These are phyloP conservation scores for Galerina sulciceps DNA, from an alignment of 768 basidiomycete genomes.

Conservation along the genomic window DNA sequence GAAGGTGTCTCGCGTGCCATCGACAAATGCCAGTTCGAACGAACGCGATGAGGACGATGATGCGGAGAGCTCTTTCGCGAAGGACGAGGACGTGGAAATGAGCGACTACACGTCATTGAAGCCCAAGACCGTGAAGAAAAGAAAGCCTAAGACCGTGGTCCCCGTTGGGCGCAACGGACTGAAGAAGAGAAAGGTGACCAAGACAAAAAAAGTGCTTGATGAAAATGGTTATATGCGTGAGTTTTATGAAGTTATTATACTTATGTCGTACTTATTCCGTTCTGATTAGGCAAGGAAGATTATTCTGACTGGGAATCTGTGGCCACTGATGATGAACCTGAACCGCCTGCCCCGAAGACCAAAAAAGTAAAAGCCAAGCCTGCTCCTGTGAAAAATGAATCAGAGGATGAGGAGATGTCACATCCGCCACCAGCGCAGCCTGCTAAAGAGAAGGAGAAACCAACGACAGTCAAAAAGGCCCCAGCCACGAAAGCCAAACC, in stretches of 20 bases:
- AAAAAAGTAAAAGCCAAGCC: slow-evolving; percentile 28
- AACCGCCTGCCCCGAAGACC: slow-evolving; percentile 19
- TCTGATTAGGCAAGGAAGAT: slow-evolving; percentile 68
- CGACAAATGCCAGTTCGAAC: slow-evolving; percentile 18
- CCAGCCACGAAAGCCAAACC: slow-evolving; percentile 24
- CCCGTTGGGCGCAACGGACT: slow-evolving; percentile 81
- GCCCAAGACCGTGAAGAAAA: slow-evolving; percentile 46
- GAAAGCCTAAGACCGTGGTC: slow-evolving; percentile 65
- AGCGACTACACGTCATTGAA: slow-evolving; percentile 37
- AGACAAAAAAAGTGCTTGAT: slow-evolving; percentile 57
- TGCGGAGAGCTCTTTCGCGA: slow-evolving; percentile 10
- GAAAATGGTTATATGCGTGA: slow-evolving; percentile 77
- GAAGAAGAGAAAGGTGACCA: slow-evolving; percentile 71
- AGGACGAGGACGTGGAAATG: slow-evolving; percentile 42
- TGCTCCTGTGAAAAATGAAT: slow-evolving; percentile 24
- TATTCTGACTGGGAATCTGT: slow-evolving; percentile 84
- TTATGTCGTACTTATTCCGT: not conserved
- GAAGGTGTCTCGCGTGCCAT: slow-evolving; percentile 19
- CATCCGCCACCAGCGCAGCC: slow-evolving; percentile 2
- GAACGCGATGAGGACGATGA: slow-evolving; percentile 28
- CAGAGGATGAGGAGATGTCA: slow-evolving; percentile 13
- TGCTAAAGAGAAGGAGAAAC: slow-evolving; percentile 18
- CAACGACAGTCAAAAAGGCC: slow-evolving; percentile 14
- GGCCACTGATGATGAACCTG: slow-evolving; percentile 53
- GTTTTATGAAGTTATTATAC: slow-evolving; percentile 18